These are phyloP conservation scores for Papiliotrema laurentii DNA, from an alignment of 1,284 basidiomycete species.

Conservation along the genomic window DNA sequence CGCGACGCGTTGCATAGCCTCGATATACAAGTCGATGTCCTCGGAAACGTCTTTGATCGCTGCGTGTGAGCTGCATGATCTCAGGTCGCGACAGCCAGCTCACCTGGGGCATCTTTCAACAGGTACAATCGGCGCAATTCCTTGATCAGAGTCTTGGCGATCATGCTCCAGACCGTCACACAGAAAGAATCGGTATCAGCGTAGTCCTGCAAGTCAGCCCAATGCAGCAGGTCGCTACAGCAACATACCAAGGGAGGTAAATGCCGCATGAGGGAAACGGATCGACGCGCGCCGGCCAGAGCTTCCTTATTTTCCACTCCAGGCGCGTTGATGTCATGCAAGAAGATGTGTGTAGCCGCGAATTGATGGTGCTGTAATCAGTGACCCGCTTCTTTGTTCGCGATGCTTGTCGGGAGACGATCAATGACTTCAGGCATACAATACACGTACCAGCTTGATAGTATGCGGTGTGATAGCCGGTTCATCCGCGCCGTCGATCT, in stretches of 20 bases:
- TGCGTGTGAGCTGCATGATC: background rate
- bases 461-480: slow-evolving; percentile 25
- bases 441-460: slow-evolving; percentile 27
- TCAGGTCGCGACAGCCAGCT: background rate
- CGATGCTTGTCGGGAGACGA: background rate
- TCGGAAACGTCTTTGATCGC: slow-evolving; percentile 14
- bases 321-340: slow-evolving; percentile 42
- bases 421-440: background rate
- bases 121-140: slow-evolving; percentile 30
- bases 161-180: slow-evolving; percentile 40
- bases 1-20: slow-evolving; percentile 25
- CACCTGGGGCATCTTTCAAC: slow-evolving; percentile 22
- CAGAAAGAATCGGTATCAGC: slow-evolving; percentile 38
- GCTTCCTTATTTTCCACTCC: slow-evolving; percentile 36
- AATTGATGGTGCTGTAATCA: slow-evolving; percentile 33
- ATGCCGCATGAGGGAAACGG: slow-evolving; percentile 29
- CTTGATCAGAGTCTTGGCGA: slow-evolving; percentile 36
- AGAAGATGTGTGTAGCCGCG: slow-evolving; percentile 31
- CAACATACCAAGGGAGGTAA: slow-evolving; percentile 27
- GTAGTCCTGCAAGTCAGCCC: slow-evolving; percentile 19
- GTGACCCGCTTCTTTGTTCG: slow-evolving; percentile 3
- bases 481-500: slow-evolving; percentile 24
- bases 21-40: slow-evolving; percentile 24
- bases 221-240: background rate
- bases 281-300: slow-evolving; percentile 28